Base-by-base conservation (phyloP, 2,329 filamentous ascomycete genomes). In the Chaetomium strumarium region DNA sequence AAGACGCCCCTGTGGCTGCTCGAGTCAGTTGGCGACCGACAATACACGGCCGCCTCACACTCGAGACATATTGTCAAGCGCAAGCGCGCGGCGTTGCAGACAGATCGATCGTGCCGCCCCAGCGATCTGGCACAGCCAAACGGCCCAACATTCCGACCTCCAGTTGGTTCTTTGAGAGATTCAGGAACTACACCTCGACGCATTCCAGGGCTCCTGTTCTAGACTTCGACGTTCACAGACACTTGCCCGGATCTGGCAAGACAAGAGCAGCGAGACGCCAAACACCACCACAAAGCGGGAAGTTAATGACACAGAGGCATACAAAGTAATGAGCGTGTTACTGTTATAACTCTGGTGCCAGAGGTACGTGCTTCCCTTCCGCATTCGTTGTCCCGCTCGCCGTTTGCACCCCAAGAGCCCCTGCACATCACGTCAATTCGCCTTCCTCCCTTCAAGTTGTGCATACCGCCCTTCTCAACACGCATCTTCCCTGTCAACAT, bases 71-170 rank as follows among this genome's bases (percentile, higher is more conserved):
- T 33, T 13, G 33, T 45, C 31, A 2, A 16, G 4, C 43, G 47
- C 30, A 47, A 40, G 39, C 29, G 36, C 41, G 36, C 42, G 49
- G 36, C 49, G 14, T 39, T 14, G n/a, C 31, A 37, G 14, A 14
- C 14, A 51, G 43, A 52, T 52, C 49, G 24, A 24, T 10, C 24
- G 12, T 16, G n/a, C 14, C 33, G 41, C 49, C 49, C 24, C 49
- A 46, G 39, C 40, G 31, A 48, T 9, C 19, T 29, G 49, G 29
- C 37, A 29, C 43, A 37, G 39, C 29, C 16, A 48, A 17, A 43
- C 31, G 16, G 34, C 12, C 24, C 16, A 19, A 19, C 16, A 17
- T 13, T 17, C 13, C 9, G 45, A 39, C 40, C 16, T 43, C n/a
- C 50, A 10, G 33, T 42, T 41, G 36, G 19, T 14, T 37, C 31